Evolutionary conservation across 805 yeast species (phyloP).

Genomic region (Kluyveromyces wickerhamii): DNA sequence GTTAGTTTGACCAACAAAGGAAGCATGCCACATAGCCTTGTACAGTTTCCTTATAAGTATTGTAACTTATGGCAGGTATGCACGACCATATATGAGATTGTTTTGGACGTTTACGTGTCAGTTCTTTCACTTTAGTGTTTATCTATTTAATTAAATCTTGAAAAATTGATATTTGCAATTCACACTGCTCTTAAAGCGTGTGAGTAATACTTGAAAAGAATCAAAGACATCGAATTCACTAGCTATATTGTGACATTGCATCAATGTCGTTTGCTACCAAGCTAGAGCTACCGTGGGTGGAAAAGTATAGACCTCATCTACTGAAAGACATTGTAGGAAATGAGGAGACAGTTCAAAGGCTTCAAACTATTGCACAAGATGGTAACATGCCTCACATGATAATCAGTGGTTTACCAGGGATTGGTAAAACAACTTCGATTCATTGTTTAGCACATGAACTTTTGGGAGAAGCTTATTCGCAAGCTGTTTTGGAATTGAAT

Average conservation of each 20-base stretch:
- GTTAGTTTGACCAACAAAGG: too few relatives aligned
- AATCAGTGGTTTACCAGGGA: slow-evolving; percentile 93
- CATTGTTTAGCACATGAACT: slow-evolving; percentile 83
- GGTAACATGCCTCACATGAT: slow-evolving; percentile 98
- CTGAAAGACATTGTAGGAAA: slow-evolving; percentile 90
- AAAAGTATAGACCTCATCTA: slow-evolving; percentile 79
- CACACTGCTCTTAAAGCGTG: too few relatives aligned
- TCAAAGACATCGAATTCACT: background rate
- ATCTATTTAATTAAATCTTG: too few relatives aligned
- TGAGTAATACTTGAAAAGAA: too few relatives aligned
- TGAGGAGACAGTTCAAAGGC: slow-evolving; percentile 76
- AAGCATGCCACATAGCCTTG: too few relatives aligned
- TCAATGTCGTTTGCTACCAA: slow-evolving; percentile 5
- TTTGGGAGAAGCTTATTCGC: slow-evolving; percentile 61
- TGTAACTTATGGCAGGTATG: too few relatives aligned
- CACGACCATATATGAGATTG: too few relatives aligned
- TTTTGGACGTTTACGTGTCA: too few relatives aligned
- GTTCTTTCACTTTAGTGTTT: too few relatives aligned
- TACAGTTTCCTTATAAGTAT: too few relatives aligned
- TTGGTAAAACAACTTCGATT: slow-evolving; percentile 92
- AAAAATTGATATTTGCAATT: too few relatives aligned
- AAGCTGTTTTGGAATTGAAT: slow-evolving; percentile 86
- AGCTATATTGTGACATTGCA: background rate
- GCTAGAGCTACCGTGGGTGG: slow-evolving; percentile 60
- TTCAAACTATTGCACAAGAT: slow-evolving; percentile 76